Evolutionary conservation across 805 yeast species (phyloP), one percentile per base, ranked within the genome.

Genomic region (Candida nanaspora): DNA sequence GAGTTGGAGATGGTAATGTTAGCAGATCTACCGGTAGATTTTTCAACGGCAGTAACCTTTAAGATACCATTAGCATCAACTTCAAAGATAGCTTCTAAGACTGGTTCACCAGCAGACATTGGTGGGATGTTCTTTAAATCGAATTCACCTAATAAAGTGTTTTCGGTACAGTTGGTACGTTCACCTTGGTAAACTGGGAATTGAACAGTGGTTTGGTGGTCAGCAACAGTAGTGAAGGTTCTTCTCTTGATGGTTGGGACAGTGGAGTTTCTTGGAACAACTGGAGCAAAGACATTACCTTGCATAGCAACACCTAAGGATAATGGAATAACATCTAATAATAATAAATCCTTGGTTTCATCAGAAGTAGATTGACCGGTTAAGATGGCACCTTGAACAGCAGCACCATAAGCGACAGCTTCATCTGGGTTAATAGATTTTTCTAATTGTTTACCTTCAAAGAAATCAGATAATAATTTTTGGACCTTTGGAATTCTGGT

Each of bases 101-200:
- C 96, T 69, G 98, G 98, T 72, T 88, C 96, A 74, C 98, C 98
- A 74, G 96, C 95, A 71, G 87, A 86, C 75, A 93, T 79, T 68
- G 97, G 97, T 68, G 98, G 98, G 62, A 91, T 86, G 68, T 93
- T 94, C 72, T 87, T 86, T 68, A 91, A 83, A 78, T 91, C 97
- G 73, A 91, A 91, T 80, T 91, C 95, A 77, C 98, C 98, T 68
- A 91, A 83, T 63, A 83, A 78, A 66, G 95, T 86, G 87, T 91
- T 91, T 77, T 91, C 98, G 65, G 83, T 74, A 71, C 96, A 88
- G 88, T 88, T 85, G 62, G 91, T 95, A 79, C 98, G 93, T 80
- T 91, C 98, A 82, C 98, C 98, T 80, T 91, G 97, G 82, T 84
- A 91, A 55, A 91, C 98, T 72, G 95, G 97, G 85, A 91, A 88